phyloP scores from a whole-genome alignment of 139 green algal species.

The Klebsormidium nitens region DNA sequence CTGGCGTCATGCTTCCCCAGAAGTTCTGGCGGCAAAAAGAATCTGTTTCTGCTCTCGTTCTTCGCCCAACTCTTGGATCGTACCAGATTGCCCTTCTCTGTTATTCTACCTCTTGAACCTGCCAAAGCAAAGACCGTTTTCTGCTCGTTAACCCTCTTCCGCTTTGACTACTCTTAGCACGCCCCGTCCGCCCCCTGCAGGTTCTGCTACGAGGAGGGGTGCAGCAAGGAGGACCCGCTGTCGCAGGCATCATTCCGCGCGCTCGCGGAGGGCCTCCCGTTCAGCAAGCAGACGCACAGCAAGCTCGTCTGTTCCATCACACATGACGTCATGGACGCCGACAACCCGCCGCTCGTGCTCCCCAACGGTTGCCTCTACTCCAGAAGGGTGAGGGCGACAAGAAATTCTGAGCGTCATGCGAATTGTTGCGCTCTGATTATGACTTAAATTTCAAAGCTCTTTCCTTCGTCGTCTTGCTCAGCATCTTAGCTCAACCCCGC shows the following conservation, averaged over 20 bases:
- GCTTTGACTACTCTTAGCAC: too few relatives aligned
- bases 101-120: too few relatives aligned
- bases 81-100: too few relatives aligned
- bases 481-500: neutral
- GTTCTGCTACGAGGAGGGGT: constrained; percentile 42
- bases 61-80: too few relatives aligned
- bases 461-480: neutral
- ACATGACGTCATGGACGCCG: constrained; percentile 75
- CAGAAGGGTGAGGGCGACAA: constrained; percentile 49
- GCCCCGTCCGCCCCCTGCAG: too few relatives aligned
- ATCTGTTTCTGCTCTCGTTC: too few relatives aligned
- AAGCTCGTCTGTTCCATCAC: constrained; percentile 86
- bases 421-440: neutral
- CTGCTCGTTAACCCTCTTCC: too few relatives aligned
- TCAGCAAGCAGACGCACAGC: constrained; percentile 74
- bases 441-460: neutral
- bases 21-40: too few relatives aligned
- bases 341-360: constrained; percentile 87
- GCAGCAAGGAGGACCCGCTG: constrained; percentile 62
- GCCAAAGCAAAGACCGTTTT: too few relatives aligned
- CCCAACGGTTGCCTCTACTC: constrained; percentile 85
- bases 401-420: constrained; percentile 6
- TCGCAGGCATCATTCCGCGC: constrained; percentile 58
- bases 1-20: too few relatives aligned
- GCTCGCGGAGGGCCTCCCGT: constrained; percentile 72